Evolutionary conservation across 371 early-diverging fungal species (phyloP).

Genomic region (Batkoa obscura): DNA sequence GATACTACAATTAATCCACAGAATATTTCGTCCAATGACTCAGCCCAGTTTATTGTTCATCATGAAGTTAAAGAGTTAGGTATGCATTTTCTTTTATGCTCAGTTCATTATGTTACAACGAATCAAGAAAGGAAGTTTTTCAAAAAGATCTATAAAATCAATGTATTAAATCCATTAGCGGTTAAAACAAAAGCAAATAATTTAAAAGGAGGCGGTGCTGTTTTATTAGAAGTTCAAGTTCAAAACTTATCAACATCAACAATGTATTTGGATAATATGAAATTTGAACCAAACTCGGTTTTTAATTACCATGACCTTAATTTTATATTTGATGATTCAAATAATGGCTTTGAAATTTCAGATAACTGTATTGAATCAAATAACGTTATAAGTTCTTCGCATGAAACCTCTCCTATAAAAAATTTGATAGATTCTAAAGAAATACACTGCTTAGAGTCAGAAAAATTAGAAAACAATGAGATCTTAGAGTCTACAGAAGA

Average conservation of each 20-base stretch:
- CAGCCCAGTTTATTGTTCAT: conserved; percentile 45
- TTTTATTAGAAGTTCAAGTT: conserved; percentile 82
- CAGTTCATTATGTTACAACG: conserved; percentile 53
- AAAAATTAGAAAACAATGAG: too few species aligned
- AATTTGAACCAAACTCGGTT: conserved; percentile 58
- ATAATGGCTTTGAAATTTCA: neutral
- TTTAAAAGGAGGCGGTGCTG: conserved; percentile 30
- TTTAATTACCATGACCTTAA: conserved; percentile 53
- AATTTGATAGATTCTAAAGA: too few species aligned
- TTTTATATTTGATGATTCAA: conserved; percentile 12
- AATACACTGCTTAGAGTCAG: too few species aligned
- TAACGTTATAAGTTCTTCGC: too few species aligned
- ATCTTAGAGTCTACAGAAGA: too few species aligned
- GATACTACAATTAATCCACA: conserved; percentile 30
- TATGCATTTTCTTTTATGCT: conserved; percentile 74
- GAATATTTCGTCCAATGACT: conserved; percentile 25
- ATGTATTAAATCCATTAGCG: conserved; percentile 83
- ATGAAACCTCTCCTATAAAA: too few species aligned
- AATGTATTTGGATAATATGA: conserved; percentile 75
- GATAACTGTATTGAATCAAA: too few species aligned
- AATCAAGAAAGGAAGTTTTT: conserved; percentile 49
- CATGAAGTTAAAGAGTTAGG: conserved; percentile 94
- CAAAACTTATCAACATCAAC: conserved; percentile 63
- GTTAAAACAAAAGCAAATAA: conserved; percentile 91
- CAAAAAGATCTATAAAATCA: conserved; percentile 84